Percentiles rank a stretch among this genome's conserved stretches.
Conservation (phyloP, 805 yeast genomes). For the Schwanniomyces pseudopolymorphus region DNA sequence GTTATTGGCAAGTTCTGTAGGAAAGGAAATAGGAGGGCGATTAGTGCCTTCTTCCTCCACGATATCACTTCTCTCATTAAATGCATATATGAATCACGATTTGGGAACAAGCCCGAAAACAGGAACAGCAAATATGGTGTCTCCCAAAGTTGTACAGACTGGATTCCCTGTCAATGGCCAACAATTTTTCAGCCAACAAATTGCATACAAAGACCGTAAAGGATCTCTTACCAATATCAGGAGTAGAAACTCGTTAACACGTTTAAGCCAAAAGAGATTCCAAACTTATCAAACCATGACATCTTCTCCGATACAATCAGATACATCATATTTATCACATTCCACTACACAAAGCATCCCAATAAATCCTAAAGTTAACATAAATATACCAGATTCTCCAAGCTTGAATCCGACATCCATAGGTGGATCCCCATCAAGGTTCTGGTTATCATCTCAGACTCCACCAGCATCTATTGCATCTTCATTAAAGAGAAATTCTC, state of each 20-base stretch:
- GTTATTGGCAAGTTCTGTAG: conserved; percentile 42
- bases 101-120: background rate
- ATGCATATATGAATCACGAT: conserved; percentile 13
- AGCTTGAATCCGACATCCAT: conserved; percentile 50
- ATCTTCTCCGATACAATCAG: conserved; percentile 19
- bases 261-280: conserved; percentile 30
- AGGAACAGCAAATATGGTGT: background rate
- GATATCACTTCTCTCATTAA: conserved; percentile 38
- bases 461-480: conserved; percentile 43
- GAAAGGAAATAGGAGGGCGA: conserved; percentile 39
- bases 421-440: conserved; percentile 56
- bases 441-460: conserved; percentile 52
- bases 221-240: conserved; percentile 15
- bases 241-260: conserved; percentile 21
- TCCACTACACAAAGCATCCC: conserved; percentile 31
- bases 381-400: conserved; percentile 49
- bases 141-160: conserved; percentile 2
- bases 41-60: conserved; percentile 44
- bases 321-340: background rate
- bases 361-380: conserved; percentile 13
- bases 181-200: conserved; percentile 1
- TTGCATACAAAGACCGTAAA: conserved; percentile 15
- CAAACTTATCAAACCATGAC: conserved; percentile 37
- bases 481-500: conserved; percentile 18
- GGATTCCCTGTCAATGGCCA: background rate